Base-by-base conservation (phyloP, 2,329 filamentous ascomycete genomes). In the Hypoxylon rubiginosum region DNA sequence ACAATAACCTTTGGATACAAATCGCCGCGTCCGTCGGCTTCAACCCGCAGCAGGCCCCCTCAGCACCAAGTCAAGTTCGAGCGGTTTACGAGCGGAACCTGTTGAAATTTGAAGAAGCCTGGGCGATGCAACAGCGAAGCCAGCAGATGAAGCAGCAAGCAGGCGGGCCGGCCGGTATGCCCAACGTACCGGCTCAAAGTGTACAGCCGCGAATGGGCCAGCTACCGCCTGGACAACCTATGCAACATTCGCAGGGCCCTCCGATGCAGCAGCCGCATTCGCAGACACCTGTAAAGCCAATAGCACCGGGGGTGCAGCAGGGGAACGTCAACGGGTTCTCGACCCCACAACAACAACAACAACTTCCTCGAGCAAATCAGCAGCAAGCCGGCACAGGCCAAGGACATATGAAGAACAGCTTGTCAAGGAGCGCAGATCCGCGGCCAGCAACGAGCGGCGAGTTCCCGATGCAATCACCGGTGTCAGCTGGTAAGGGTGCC, bases 51-150 rank as follows among this genome's bases (percentile, higher is more conserved):
- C 90, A 92, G 68, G 81, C 87, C 58, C 91, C 90, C 1, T 86
- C 83, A 9, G 93, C 92, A 0, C 84, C 88, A 1, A 85, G 87
- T 62, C 90, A 96, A 71, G 78, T 97, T 71, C 88, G 90, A 72
- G 84, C 86, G 28, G 85, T 92, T 6, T 97, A 96, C 78, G 90
- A 94, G 72, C 85, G 87, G 36, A 94, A 94, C 70, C 81, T 97
- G 5, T 81, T 86, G 26, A 86, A 90, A 32, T 97, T 97, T 69
- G 94, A 97, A 76, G 87, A 90, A 64, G 86, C 86, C 1, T 91
- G 86, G 82, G 75, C 85, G 36, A 82, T 84, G 34, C 86, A 87
- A 71, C 87, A 88, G 66, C 83, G 83, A 69, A 83, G 82, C 26
- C 81, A 83, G 46, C 83, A 84, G 71, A 83, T 86, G 75, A 81